phyloP scores from a whole-genome alignment of 441 rosid genomes.

The Pelargonium cotyledonis region DNA sequence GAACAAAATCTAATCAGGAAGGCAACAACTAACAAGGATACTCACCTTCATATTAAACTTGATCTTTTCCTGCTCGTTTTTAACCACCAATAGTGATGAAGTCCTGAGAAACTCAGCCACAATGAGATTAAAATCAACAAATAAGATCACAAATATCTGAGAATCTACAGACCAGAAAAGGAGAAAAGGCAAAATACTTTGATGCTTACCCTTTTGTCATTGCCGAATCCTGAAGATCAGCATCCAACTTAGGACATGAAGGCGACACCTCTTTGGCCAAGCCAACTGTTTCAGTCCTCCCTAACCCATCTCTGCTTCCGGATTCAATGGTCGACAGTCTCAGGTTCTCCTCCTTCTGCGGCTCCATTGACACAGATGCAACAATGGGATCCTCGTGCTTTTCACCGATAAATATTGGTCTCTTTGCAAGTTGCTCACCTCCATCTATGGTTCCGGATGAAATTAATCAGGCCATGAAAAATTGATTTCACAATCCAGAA shows the following conservation, averaged over 20 bases:
- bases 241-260: constrained; percentile 18
- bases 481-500: not conserved
- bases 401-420: not conserved
- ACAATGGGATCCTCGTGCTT: not conserved
- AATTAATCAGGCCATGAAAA: not conserved
- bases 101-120: constrained; percentile 19
- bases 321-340: constrained; percentile 20
- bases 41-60: not conserved
- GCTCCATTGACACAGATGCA: constrained; percentile 12
- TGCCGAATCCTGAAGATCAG: constrained; percentile 24
- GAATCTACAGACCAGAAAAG: constrained; percentile 7
- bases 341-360: constrained; percentile 20
- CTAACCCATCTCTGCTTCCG: constrained; percentile 17
- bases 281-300: constrained; percentile 14
- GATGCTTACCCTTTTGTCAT: constrained; percentile 22
- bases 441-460: not conserved
- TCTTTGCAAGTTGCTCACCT: not conserved
- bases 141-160: constrained; percentile 18
- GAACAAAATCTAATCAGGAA: not conserved
- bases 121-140: constrained; percentile 5
- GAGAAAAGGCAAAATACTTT: constrained; percentile 15
- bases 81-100: constrained; percentile 7
- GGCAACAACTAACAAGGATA: not conserved
- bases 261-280: constrained; percentile 20
- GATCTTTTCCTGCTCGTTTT: constrained; percentile 9